These are phyloP conservation scores for Diaporthe capsici DNA, from an alignment of 2,329 filamentous ascomycete species.

Conservation along the genomic window DNA sequence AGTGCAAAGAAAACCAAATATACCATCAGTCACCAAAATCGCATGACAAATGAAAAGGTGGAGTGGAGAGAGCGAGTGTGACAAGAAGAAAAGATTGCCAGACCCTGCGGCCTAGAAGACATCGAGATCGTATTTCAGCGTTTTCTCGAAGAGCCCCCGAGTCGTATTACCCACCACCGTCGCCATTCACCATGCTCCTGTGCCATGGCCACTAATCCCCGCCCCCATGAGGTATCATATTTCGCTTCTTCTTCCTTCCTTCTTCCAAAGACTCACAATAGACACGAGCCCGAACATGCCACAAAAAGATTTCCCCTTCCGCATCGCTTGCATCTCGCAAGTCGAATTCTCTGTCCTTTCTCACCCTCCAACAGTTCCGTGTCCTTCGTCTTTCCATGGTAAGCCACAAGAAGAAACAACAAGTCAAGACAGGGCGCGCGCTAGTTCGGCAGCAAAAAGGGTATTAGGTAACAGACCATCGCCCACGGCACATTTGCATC, in stretches of 20 bases:
- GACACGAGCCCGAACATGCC: not conserved
- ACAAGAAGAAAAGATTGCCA: not conserved
- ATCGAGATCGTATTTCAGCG: slow-evolving; percentile 28
- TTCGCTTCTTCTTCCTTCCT: not conserved
- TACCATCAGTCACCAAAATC: not conserved
- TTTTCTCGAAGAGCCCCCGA: slow-evolving; percentile 5
- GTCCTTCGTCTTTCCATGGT: not conserved
- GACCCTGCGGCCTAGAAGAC: slow-evolving; percentile 23
- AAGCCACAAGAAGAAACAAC: not conserved
- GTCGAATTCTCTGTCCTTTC: not conserved
- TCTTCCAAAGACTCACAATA: not conserved
- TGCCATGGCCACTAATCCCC: not conserved
- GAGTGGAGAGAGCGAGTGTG: not conserved
- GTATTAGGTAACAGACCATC: slow-evolving; percentile 19
- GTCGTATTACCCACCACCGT: slow-evolving; percentile 8
- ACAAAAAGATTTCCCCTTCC: not conserved
- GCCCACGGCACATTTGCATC: slow-evolving; percentile 12
- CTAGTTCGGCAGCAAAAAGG: slow-evolving; percentile 12
- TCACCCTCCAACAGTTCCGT: not conserved
- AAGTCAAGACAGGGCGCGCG: not conserved
- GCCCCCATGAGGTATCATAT: slow-evolving; percentile 4
- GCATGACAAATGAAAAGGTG: not conserved
- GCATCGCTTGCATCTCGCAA: too few relatives aligned
- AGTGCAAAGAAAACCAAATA: not conserved
- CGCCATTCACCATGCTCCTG: not conserved